Evolutionary conservation across 73 alveolate species (phyloP).

Genomic region (Urostyla sp.): DNA sequence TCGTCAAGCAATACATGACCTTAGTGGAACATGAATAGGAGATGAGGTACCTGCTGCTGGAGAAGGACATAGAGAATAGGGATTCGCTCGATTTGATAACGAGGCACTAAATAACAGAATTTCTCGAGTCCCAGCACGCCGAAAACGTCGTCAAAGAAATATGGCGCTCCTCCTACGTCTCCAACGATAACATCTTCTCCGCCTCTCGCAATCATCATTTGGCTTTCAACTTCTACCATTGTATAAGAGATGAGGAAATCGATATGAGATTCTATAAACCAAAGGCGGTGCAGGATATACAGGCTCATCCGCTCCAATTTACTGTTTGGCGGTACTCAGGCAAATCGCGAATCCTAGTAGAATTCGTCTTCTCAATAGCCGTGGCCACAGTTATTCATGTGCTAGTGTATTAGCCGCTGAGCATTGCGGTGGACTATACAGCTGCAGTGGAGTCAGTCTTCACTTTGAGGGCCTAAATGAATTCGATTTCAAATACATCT

Average conservation of each 20-base stretch:
- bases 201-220: conserved; percentile 60
- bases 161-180: conserved; percentile 64
- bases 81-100: conserved; percentile 63
- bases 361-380: conserved; percentile 8
- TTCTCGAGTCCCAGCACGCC: conserved; percentile 50
- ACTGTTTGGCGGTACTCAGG: conserved; percentile 66
- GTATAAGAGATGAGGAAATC: conserved; percentile 56
- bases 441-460: neutral
- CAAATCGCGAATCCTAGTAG: conserved; percentile 40
- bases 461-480: neutral
- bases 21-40: conserved; percentile 44
- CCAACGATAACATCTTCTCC: conserved; percentile 54
- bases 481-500: neutral
- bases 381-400: conserved; percentile 37
- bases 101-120: conserved; percentile 10
- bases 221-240: conserved; percentile 52
- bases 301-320: conserved; percentile 54
- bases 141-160: conserved; percentile 63
- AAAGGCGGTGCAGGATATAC: conserved; percentile 7
- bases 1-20: conserved; percentile 16
- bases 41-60: conserved; percentile 61
- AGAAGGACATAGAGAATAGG: conserved; percentile 65
- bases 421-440: neutral
- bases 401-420: neutral
- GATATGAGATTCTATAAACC: conserved; percentile 1